Evolutionary conservation across 768 basidiomycete species (phyloP).

Genomic region (Collybia mongolica): DNA sequence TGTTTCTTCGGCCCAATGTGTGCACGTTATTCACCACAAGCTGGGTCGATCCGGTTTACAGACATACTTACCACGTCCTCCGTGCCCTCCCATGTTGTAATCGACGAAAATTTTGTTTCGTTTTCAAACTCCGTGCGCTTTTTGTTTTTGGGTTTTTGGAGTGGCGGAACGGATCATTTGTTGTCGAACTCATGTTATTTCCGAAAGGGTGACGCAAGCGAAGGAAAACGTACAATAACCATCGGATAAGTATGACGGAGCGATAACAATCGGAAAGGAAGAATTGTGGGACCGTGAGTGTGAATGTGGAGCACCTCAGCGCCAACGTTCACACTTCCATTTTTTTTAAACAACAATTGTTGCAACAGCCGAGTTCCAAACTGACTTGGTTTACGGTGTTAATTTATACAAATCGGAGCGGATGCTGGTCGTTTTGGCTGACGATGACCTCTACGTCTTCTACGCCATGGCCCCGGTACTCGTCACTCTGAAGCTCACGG

Average conservation of each 20-base stretch:
- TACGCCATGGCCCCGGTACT: slow-evolving; percentile 28
- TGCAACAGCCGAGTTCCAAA: background rate
- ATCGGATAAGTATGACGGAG: background rate
- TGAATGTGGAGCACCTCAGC: background rate
- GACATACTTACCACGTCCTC: no score
- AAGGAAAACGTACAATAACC: background rate
- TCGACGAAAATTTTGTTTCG: no score
- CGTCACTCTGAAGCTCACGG: slow-evolving; percentile 42
- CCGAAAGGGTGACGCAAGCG: background rate
- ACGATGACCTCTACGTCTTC: slow-evolving; percentile 61
- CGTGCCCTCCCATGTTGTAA: no score
- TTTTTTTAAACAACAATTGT: background rate
- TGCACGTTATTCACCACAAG: no score
- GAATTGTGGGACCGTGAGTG: background rate
- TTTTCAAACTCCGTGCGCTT: no score
- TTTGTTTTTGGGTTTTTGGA: background rate
- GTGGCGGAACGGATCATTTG: slow-evolving; percentile 3
- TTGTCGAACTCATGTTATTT: background rate
- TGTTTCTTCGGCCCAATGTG: no score
- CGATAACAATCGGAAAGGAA: background rate
- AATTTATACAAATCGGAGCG: slow-evolving; percentile 46
- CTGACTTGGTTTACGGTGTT: background rate
- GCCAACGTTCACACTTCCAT: background rate
- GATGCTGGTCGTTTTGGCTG: slow-evolving; percentile 73
- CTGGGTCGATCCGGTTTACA: no score